These are phyloP conservation scores for Cercospora sp. DNA, from an alignment of 2,329 filamentous ascomycete genomes.

Conservation along the genomic window DNA sequence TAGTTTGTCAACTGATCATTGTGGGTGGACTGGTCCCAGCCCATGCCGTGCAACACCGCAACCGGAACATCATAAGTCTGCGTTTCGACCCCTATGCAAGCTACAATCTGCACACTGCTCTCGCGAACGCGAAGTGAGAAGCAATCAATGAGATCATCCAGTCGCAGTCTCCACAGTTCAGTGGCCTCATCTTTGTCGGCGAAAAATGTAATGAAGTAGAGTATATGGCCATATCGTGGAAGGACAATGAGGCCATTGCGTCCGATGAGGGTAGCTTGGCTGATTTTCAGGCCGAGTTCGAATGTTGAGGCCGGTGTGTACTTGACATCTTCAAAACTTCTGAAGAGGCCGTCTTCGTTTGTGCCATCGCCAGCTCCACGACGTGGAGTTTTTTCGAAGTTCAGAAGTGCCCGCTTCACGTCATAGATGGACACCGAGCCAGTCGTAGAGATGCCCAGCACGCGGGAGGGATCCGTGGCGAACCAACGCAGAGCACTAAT, in stretches of 20 bases:
- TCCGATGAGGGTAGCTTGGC: constrained; percentile 27
- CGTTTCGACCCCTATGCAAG: constrained; percentile 15
- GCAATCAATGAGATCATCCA: constrained; percentile 23
- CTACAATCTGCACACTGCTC: constrained; percentile 17
- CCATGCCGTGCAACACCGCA: constrained; percentile 26
- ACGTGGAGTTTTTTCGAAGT: constrained; percentile 1
- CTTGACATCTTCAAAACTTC: constrained; percentile 23
- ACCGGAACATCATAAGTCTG: constrained; percentile 26
- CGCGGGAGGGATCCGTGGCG: constrained; percentile 8
- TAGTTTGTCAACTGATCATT: background rate
- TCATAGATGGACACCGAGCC: constrained; percentile 19
- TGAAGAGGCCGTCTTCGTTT: constrained; percentile 28
- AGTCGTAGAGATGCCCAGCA: constrained; percentile 15
- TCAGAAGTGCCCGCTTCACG: constrained; percentile 14
- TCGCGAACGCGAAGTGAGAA: constrained; percentile 22
- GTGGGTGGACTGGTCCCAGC: constrained; percentile 19
- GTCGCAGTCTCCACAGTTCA: constrained; percentile 27
- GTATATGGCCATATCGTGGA: constrained; percentile 19
- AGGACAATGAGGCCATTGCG: constrained; percentile 30
- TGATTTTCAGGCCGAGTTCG: constrained; percentile 12
- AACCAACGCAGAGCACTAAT: constrained; percentile 22
- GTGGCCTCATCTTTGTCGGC: constrained; percentile 19
- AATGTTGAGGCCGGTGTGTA: constrained; percentile 18
- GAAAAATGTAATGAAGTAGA: constrained; percentile 30
- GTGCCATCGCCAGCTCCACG: constrained; percentile 1